Base-by-base conservation (phyloP, 352 stramenopile species). In the Globisporangium paroecandrum region DNA sequence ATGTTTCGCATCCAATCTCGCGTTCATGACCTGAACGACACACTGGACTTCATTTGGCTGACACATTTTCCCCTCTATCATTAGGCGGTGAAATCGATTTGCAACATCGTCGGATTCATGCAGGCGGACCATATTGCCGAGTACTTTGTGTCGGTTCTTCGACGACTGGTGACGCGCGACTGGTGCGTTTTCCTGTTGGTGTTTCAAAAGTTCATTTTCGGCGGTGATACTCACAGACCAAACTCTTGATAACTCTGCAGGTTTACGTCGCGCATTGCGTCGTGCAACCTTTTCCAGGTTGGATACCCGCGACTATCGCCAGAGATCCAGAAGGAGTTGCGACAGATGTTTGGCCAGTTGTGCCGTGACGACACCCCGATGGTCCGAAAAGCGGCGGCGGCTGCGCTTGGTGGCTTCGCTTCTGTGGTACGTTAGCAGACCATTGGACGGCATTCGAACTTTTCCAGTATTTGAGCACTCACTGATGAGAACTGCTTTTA, bases 301-400 rank as follows among this genome's bases (percentile, higher is more conserved):
- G 81, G 82, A 36, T 96, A 96, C 69, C 3, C 71, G 15, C 70
- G 66, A 36, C 68, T 97, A 34, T 70, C 77, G 4, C 22, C 81
- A 3, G 74, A 89, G n/a, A 81, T 88, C 56, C 83, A 96, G 61
- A 75, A 81, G 8, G 89, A 97, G 56, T 81, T 98, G 78, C 77
- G 95, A 38, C 74, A 81, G 38, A 91, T 98, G 77, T 99, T 99
- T 79, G 85, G 77, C 10, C 82, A 94, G 57, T 82, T 99, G 1
- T 99, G 97, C 72, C 83, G 83, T 9, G 98, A 99, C 71, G 97
- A 99, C 72, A 98, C 97, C 51, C 97, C 97, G 9, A 99, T 99
- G 95, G 97, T 99, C 34, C 91, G 97, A 36, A 90, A 98, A 66
- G 85, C 96, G 20, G 93, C 96, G 1, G 85, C 91, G 3, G 79